Conservation (phyloP, 2,329 filamentous ascomycete species). For the Sarocladiaceae sp. region DNA sequence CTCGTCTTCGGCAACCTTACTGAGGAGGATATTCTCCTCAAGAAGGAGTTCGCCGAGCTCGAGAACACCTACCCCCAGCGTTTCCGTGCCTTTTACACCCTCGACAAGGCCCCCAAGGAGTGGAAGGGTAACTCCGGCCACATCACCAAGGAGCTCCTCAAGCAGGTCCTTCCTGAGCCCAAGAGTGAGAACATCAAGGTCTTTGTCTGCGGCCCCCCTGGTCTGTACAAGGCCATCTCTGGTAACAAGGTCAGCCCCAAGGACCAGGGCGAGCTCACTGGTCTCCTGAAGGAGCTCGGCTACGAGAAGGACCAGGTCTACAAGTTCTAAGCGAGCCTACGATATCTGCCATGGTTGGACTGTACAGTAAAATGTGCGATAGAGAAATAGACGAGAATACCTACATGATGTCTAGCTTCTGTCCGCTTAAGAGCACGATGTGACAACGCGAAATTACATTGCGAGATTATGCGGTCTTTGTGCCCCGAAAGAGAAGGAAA, state of each 20-base stretch:
- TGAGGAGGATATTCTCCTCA: conserved; percentile 89
- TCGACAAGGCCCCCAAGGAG: conserved; percentile 77
- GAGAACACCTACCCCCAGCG: conserved; percentile 95
- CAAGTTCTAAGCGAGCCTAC: conserved; percentile 66
- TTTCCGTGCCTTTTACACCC: conserved; percentile 91
- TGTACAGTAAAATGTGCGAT: conserved; percentile 5
- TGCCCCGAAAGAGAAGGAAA: no score
- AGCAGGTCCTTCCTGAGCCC: conserved; percentile 91
- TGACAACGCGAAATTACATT: no score
- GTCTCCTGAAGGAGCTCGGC: conserved; percentile 78
- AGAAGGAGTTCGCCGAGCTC: conserved; percentile 76
- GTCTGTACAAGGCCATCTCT: conserved; percentile 88
- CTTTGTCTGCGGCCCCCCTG: conserved; percentile 92
- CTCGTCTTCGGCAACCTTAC: conserved; percentile 87
- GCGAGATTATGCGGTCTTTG: no score
- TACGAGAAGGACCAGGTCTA: conserved; percentile 73
- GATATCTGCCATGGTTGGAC: background rate
- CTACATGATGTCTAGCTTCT: background rate
- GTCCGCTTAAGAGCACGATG: no score
- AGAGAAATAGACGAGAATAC: background rate
- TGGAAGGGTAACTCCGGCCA: conserved; percentile 76
- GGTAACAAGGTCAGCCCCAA: conserved; percentile 86
- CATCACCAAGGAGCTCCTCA: conserved; percentile 87
- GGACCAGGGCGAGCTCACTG: conserved; percentile 88
- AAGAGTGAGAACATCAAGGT: conserved; percentile 91